These are phyloP conservation scores for Solanum tarijense DNA, from an alignment of 257 asterid genomes.

Conservation along the genomic window DNA sequence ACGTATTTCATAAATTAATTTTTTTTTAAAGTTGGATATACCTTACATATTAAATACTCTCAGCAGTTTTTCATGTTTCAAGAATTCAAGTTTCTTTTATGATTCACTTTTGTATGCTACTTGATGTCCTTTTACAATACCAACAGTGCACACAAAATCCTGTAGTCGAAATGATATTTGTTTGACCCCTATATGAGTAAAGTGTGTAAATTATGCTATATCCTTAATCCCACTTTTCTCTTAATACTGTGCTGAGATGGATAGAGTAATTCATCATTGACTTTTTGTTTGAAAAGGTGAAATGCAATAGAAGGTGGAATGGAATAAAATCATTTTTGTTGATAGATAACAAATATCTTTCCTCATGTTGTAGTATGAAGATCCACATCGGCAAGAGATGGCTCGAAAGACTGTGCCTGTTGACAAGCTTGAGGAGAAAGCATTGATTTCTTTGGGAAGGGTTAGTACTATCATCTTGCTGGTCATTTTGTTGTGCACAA, in stretches of 20 bases:
- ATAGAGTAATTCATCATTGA: neutral
- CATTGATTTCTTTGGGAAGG: slow-evolving; percentile 80
- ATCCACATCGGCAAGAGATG: slow-evolving; percentile 58
- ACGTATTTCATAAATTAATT: neutral
- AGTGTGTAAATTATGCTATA: neutral
- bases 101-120: neutral
- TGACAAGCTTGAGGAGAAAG: slow-evolving; percentile 92
- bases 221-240: neutral
- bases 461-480: slow-evolving; percentile 30
- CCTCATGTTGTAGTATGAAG: slow-evolving; percentile 63
- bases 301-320: neutral
- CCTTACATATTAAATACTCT: neutral
- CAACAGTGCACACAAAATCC: neutral
- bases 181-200: neutral
- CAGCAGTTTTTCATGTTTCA: neutral
- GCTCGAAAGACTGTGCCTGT: slow-evolving; percentile 74
- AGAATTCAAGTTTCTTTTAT: neutral
- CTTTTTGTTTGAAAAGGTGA: neutral
- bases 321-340: neutral
- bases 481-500: neutral
- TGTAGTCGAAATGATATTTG: neutral
- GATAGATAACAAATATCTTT: neutral
- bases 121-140: neutral
- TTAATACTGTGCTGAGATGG: neutral
- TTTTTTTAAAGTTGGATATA: neutral